Evolutionary conservation across 2,329 filamentous ascomycete genomes (phyloP).

Genomic region (Cladosporium sp.): DNA sequence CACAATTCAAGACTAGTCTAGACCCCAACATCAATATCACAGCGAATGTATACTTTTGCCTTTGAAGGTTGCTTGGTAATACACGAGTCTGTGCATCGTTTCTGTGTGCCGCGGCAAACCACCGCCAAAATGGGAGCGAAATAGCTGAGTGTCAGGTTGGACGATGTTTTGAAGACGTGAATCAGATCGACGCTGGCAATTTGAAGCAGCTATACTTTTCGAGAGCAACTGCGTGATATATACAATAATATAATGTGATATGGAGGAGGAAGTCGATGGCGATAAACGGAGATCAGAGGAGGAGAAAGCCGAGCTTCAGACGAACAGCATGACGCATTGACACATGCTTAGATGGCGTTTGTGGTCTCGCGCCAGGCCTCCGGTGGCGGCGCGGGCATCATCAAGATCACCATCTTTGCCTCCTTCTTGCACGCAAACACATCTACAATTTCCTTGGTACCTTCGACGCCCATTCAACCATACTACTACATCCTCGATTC

Average conservation of each 20-base stretch:
- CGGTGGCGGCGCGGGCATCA: conserved; percentile 5
- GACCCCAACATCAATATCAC: background rate
- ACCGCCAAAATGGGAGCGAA: background rate
- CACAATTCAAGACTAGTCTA: background rate
- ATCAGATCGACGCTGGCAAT: background rate
- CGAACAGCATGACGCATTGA: conserved; percentile 6
- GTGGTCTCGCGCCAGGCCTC: background rate
- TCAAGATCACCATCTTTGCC: conserved; percentile 2
- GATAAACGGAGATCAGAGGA: background rate
- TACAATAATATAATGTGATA: background rate
- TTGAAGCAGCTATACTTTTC: background rate
- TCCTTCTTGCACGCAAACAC: background rate
- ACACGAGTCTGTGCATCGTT: conserved; percentile 1
- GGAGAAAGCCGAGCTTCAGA: conserved; percentile 1
- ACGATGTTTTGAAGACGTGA: background rate
- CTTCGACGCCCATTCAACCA: background rate
- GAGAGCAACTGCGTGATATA: background rate
- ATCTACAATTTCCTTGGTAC: background rate
- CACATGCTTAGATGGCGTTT: conserved; percentile 6
- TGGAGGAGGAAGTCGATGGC: background rate
- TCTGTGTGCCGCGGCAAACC: background rate
- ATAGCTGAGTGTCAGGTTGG: background rate
- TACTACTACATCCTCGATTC: background rate
- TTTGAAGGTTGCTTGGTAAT: background rate
- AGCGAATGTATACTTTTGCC: background rate